These are phyloP conservation scores for Penicillium waksmanii DNA, from an alignment of 495 filamentous ascomycete genomes.

Conservation along the genomic window DNA sequence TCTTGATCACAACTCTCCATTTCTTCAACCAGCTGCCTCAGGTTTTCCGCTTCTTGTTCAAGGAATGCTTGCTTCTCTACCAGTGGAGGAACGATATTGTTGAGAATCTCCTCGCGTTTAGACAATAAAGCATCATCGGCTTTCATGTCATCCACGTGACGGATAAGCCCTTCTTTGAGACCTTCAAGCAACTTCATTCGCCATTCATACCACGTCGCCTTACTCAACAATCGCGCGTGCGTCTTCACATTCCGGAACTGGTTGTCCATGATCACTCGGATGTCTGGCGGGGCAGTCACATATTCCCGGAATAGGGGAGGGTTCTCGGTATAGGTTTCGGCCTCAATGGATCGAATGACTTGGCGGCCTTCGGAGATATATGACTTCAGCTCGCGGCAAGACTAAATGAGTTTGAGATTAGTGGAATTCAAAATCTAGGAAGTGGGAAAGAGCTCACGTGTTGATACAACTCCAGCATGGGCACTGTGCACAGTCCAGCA, in stretches of 20 bases:
- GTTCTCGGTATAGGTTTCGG: constrained; percentile 82
- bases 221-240: constrained; percentile 83
- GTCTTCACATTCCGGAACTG: constrained; percentile 97
- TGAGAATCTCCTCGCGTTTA: constrained; percentile 68
- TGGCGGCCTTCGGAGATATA: constrained; percentile 90
- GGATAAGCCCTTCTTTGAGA: constrained; percentile 75
- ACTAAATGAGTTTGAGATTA: constrained; percentile 55
- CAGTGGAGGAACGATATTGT: constrained; percentile 66
- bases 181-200: constrained; percentile 87
- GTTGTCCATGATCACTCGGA: constrained; percentile 86
- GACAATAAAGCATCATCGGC: constrained; percentile 69
- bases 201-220: constrained; percentile 98
- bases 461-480: constrained; percentile 91
- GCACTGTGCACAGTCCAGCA: constrained; percentile 87
- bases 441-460: constrained; percentile 62
- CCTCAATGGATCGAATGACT: constrained; percentile 86
- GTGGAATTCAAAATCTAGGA: constrained; percentile 16
- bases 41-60: constrained; percentile 59
- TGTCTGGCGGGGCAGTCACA: constrained; percentile 79
- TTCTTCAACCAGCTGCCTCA: constrained; percentile 74
- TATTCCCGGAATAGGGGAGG: constrained; percentile 92
- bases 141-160: constrained; percentile 74
- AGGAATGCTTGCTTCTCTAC: constrained; percentile 61
- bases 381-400: constrained; percentile 90
- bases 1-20: constrained; percentile 78